A percentile compares a stretch with the other conserved stretches of the same genome.
These are phyloP conservation scores for Diaporthe citri DNA, from an alignment of 2,329 filamentous ascomycete species.

Conservation along the genomic window DNA sequence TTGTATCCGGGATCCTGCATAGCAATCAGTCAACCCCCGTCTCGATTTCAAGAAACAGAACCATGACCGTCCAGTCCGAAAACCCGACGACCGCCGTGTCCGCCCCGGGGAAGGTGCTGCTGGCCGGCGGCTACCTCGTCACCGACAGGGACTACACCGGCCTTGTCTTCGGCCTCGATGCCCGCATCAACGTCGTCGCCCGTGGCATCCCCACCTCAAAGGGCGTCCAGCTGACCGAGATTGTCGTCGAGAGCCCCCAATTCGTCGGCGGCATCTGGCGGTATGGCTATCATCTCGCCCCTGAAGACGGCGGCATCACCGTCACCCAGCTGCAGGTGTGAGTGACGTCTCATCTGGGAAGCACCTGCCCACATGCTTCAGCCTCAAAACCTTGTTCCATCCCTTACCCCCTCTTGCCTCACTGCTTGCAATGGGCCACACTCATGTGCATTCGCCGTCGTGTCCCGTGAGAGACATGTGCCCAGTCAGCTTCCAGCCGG, in stretches of 20 bases:
- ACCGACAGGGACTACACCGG: constrained; percentile 89
- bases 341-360: constrained; percentile 54
- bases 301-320: constrained; percentile 81
- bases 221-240: constrained; percentile 76
- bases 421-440: not conserved
- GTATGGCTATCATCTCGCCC: constrained; percentile 80
- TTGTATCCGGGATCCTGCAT: not conserved
- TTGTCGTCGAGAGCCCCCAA: constrained; percentile 92
- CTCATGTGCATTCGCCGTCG: not conserved
- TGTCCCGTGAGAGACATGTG: constrained; percentile 6
- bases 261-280: constrained; percentile 90
- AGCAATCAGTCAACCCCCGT: not conserved
- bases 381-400: constrained; percentile 12
- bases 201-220: constrained; percentile 68
- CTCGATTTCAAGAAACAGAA: not conserved
- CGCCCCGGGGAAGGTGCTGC: constrained; percentile 94
- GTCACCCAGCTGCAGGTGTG: constrained; percentile 85
- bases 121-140: constrained; percentile 95
- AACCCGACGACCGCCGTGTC: constrained; percentile 74
- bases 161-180: constrained; percentile 75
- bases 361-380: not conserved
- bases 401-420: not conserved
- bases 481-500: not conserved
- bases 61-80: constrained; percentile 30
- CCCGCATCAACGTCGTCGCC: constrained; percentile 75